Evolutionary conservation across 257 asterid species (phyloP).

Genomic region (Plantago major): DNA sequence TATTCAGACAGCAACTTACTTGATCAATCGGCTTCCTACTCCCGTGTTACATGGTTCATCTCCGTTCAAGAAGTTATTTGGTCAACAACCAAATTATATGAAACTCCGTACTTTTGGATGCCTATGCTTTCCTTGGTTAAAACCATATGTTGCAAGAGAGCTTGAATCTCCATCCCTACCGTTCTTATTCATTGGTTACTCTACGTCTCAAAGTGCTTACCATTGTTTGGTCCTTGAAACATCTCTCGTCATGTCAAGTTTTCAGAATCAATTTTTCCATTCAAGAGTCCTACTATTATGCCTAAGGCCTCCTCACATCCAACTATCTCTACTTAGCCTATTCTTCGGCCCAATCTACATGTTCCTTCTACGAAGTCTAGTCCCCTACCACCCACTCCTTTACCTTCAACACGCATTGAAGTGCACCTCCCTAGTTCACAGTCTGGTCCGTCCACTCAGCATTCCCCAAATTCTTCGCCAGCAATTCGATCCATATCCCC

Average conservation of each 20-base stretch:
- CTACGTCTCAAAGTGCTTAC: background rate
- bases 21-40: too few species aligned
- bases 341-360: background rate
- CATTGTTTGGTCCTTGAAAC: background rate
- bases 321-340: background rate
- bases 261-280: background rate
- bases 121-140: too few species aligned
- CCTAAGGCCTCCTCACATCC: background rate
- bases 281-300: background rate
- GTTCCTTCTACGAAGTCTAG: too few species aligned
- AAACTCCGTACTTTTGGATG: background rate
- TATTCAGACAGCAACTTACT: too few species aligned
- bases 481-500: too few species aligned
- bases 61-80: background rate
- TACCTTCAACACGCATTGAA: too few species aligned
- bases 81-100: background rate
- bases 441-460: too few species aligned
- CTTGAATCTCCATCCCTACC: background rate
- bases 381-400: too few species aligned
- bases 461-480: too few species aligned
- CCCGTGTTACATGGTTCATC: too few species aligned
- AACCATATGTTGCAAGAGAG: background rate
- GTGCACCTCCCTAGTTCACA: too few species aligned
- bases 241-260: background rate
- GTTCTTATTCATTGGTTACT: background rate